Conservation (phyloP, 805 yeast genomes). For the Myxozyma kluyveri region DNA sequence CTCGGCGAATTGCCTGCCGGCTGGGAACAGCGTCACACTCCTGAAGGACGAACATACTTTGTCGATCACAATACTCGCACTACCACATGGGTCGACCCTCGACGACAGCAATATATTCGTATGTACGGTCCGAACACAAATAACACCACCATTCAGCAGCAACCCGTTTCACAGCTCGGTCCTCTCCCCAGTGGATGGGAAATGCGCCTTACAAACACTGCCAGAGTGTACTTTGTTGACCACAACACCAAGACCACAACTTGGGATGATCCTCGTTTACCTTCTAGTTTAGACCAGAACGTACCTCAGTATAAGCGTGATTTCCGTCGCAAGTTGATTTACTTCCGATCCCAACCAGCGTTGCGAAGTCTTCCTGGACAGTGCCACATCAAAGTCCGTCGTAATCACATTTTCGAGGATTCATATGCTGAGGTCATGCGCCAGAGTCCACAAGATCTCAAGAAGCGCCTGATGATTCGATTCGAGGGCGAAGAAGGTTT, state of each 20-base stretch:
- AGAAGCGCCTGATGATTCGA: conserved; percentile 95
- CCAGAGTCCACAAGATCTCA: conserved; percentile 96
- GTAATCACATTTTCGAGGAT: conserved; percentile 95
- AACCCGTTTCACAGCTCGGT: conserved; percentile 95
- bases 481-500: conserved; percentile 99
- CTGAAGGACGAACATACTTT: conserved; percentile 96
- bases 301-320: conserved; percentile 99
- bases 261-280: conserved; percentile 99
- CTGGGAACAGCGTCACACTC: conserved; percentile 98
- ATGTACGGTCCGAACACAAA: conserved; percentile 67
- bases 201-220: conserved; percentile 98
- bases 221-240: conserved; percentile 97
- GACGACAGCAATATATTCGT: conserved; percentile 97
- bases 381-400: conserved; percentile 95
- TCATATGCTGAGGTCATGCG: conserved; percentile 98
- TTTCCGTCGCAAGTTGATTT: conserved; percentile 93
- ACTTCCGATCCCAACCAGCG: conserved; percentile 98
- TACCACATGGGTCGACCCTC: conserved; percentile 99
- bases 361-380: conserved; percentile 96
- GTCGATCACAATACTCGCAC: conserved; percentile 99
- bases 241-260: conserved; percentile 99
- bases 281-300: conserved; percentile 93
- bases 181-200: conserved; percentile 99
- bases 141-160: conserved; percentile 89
- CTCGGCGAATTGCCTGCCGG: conserved; percentile 97